Percentiles rank a stretch among this genome's conserved stretches.
Conservation (phyloP, 139 green algal species). For the Chlorella sp. region DNA sequence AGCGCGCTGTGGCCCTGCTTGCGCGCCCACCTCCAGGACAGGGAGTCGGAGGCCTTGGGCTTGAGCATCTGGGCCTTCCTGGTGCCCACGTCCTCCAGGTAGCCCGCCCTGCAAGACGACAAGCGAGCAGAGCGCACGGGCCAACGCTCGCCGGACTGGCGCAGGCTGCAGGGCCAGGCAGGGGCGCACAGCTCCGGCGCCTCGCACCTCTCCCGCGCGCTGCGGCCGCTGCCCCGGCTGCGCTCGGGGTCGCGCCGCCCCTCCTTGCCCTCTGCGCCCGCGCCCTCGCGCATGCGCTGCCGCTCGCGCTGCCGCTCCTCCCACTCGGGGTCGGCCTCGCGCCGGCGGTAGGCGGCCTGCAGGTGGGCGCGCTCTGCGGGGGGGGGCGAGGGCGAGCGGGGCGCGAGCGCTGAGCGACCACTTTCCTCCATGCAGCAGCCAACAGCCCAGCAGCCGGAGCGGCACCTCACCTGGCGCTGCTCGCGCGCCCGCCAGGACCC, state of each 20-base stretch:
- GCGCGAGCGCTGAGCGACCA: neutral
- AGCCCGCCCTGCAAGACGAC: too few relatives aligned
- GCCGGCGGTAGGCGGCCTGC: constrained; percentile 31
- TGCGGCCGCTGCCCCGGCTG: neutral
- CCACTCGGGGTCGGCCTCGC: neutral
- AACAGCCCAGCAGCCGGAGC: neutral
- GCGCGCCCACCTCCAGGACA: constrained; percentile 45
- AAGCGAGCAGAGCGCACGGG: too few relatives aligned
- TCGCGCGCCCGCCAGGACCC: constrained; percentile 34
- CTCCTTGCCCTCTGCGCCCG: neutral
- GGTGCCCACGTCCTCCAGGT: constrained; percentile 38
- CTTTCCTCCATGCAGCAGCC: neutral
- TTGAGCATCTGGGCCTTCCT: constrained; percentile 54
- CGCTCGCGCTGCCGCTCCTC: constrained; percentile 16
- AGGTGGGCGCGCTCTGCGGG: constrained; percentile 56
- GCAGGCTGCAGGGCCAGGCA: too few relatives aligned
- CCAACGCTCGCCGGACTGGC: too few relatives aligned
- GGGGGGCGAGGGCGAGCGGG: neutral
- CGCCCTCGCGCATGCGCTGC: constrained; percentile 15
- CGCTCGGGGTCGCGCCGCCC: neutral
- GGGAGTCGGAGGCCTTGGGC: constrained; percentile 31
- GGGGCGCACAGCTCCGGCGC: too few relatives aligned
- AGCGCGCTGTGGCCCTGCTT: neutral
- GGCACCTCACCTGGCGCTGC: constrained; percentile 54
- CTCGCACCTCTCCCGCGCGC: too few relatives aligned